These are phyloP conservation scores for Chenopodium berlandieri DNA, from an alignment of 148 eudicot species.

Conservation along the genomic window DNA sequence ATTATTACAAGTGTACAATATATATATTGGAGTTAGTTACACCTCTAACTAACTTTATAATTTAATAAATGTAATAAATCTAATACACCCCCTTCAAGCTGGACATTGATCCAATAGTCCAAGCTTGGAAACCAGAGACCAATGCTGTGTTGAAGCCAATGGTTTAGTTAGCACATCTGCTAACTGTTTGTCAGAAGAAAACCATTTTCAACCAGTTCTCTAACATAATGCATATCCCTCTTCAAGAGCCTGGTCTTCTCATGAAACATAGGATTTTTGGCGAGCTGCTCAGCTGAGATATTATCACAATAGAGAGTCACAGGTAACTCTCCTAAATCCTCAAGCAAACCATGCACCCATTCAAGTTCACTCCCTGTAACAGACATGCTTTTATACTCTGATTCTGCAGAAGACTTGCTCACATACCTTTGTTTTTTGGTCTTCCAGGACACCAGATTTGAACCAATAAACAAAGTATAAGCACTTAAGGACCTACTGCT, in stretches of 20 bases:
- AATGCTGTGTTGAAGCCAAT: background rate
- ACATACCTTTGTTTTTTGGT: background rate
- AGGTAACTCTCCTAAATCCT: background rate
- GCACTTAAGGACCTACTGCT: background rate
- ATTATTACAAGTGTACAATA: too few relatives aligned
- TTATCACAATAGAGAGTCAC: background rate
- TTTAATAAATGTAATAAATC: background rate
- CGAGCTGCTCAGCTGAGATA: background rate
- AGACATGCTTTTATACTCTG: background rate
- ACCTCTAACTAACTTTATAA: too few relatives aligned
- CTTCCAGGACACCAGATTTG: background rate
- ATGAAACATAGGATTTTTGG: background rate
- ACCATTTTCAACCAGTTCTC: background rate
- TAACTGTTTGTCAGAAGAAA: background rate
- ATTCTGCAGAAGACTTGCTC: background rate
- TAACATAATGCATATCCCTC: background rate
- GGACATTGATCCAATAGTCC: background rate
- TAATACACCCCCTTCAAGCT: background rate
- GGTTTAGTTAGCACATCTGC: background rate
- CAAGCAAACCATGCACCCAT: background rate
- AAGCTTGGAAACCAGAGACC: background rate
- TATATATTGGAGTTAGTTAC: too few relatives aligned
- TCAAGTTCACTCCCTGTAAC: background rate
- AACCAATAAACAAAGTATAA: background rate
- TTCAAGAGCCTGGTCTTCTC: slow-evolving; percentile 9